Evolutionary conservation across 495 filamentous ascomycete species (phyloP), one percentile per base, ranked within the genome.

Genomic region (Parathielavia hyrcaniae): DNA sequence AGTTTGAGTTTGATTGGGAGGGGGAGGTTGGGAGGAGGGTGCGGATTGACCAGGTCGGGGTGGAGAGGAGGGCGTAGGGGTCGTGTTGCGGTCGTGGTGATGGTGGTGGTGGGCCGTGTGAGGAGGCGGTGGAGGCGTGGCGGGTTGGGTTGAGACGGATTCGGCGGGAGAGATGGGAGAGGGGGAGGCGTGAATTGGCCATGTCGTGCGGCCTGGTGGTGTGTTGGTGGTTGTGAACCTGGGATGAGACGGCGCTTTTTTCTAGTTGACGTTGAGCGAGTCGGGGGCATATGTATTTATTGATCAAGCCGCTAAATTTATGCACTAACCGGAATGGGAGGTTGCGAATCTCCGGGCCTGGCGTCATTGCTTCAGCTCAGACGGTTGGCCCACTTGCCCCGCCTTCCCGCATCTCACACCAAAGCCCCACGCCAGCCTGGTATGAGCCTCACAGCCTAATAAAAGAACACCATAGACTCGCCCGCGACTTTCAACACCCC

Each of bases 31-130:
- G 82, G 5, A 96, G 82, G 13, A 96, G 81, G 7, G 86, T 84
- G 23, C 81, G 78, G 58, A 96, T 87, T 38, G 92, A 96, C 91
- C 91, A 97, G 60, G 79, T 84, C 14, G 90, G 90, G 40, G 79
- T 77, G 13, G 82, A 79, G 44, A 97, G 80, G 40, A 92, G 77
- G 0, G 60, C 26, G 50, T 62, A 26, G 36, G 54, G 62, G 51
- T 63, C 50, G 56, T 52, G 34, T 19, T 46, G 41, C 16, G 19
- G 36, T 30, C 40, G 23, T 26, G 49, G 35, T 59, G 50, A 45
- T 55, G 61, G 38, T 49, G 43, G 41, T 36, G 44, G 55, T 54
- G 14, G n/a, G 30, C 16, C 8, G 13, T 32, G 17, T n/a, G n/a
- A n/a, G 56, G 20, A 17, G 58, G 57, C 9, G 52, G 40, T 55